A percentile compares a stretch with the other conserved stretches of the same genome.
These are phyloP conservation scores for Leishmania major DNA, from an alignment of 208 protist species.

Conservation along the genomic window DNA sequence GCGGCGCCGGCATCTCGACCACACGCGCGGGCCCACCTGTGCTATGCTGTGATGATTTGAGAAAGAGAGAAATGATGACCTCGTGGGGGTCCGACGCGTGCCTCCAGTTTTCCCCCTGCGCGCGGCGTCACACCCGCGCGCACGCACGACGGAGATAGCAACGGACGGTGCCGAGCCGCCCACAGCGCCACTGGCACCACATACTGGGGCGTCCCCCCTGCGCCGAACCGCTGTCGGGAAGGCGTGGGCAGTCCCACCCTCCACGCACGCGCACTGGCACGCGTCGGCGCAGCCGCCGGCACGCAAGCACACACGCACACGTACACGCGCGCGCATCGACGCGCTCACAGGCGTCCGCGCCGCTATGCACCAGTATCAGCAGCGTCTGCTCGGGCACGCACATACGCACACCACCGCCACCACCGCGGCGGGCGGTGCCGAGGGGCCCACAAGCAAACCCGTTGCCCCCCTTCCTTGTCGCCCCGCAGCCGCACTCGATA, in stretches of 20 bases:
- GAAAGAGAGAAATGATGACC: conserved; percentile 29
- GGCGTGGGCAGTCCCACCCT: conserved; percentile 19
- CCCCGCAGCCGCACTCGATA: conserved; percentile 24
- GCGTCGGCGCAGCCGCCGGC: conserved; percentile 1
- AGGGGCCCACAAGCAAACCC: conserved; percentile 52
- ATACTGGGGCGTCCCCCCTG: conserved; percentile 13
- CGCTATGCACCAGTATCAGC: conserved; percentile 7
- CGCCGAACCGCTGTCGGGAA: conserved; percentile 10
- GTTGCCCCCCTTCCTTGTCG: conserved; percentile 30
- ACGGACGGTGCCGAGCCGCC: conserved; percentile 31
- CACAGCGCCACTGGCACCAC: conserved; percentile 27
- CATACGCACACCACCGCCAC: conserved; percentile 20
- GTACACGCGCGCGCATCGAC: conserved; percentile 2
- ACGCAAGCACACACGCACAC: conserved; percentile 6
- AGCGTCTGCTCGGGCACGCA: conserved; percentile 10
- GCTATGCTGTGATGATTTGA: not conserved
- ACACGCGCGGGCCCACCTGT: not conserved
- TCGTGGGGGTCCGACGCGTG: conserved; percentile 16
- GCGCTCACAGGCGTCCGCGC: conserved; percentile 6
- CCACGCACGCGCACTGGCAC: conserved; percentile 23
- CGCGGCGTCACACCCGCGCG: conserved; percentile 26
- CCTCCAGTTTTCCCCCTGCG: conserved; percentile 15
- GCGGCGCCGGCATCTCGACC: conserved; percentile 3
- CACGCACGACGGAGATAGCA: conserved; percentile 6
- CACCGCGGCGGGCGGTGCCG: conserved; percentile 20